phyloP scores from a whole-genome alignment of 164 flowering plant species.

The Vitis amurensis region DNA sequence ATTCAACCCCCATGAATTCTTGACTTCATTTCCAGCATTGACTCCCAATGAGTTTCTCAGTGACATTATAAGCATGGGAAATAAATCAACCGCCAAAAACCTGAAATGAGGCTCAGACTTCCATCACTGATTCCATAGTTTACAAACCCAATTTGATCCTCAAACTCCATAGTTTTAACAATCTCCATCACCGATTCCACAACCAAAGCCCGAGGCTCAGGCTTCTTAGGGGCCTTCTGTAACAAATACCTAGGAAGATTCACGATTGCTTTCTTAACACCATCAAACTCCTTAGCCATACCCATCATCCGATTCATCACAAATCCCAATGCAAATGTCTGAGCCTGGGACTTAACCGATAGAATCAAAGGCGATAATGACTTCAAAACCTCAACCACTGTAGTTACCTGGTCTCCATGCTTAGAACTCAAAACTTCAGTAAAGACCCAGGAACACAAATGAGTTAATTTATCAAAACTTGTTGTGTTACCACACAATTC shows the following conservation, averaged over 20 bases:
- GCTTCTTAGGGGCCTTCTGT: conserved; percentile 78
- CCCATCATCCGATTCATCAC: conserved; percentile 45
- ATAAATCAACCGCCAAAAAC: conserved; percentile 74
- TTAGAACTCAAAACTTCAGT: conserved; percentile 51
- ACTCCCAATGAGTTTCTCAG: conserved; percentile 43
- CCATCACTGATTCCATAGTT: too few relatives aligned
- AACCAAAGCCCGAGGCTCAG: conserved; percentile 75
- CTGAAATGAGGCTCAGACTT: conserved; percentile 63
- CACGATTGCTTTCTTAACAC: conserved; percentile 57
- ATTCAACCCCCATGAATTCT: conserved; percentile 51
- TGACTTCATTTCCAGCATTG: conserved; percentile 26
- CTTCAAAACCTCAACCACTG: conserved; percentile 72
- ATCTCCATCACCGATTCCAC: conserved; percentile 81
- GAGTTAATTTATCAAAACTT: conserved; percentile 34
- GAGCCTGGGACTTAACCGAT: conserved; percentile 50
- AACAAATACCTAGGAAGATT: conserved; percentile 70
- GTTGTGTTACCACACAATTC: conserved; percentile 35
- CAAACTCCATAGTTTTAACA: conserved; percentile 55
- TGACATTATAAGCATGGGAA: conserved; percentile 42
- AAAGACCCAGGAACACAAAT: conserved; percentile 55
- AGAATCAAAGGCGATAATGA: conserved; percentile 58
- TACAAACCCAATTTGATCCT: conserved; percentile 53
- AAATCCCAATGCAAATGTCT: conserved; percentile 60
- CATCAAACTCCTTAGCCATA: conserved; percentile 36
- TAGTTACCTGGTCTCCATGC: conserved; percentile 59